Conservation (phyloP, 2,329 filamentous ascomycete genomes). For the Fusarium sp. region DNA sequence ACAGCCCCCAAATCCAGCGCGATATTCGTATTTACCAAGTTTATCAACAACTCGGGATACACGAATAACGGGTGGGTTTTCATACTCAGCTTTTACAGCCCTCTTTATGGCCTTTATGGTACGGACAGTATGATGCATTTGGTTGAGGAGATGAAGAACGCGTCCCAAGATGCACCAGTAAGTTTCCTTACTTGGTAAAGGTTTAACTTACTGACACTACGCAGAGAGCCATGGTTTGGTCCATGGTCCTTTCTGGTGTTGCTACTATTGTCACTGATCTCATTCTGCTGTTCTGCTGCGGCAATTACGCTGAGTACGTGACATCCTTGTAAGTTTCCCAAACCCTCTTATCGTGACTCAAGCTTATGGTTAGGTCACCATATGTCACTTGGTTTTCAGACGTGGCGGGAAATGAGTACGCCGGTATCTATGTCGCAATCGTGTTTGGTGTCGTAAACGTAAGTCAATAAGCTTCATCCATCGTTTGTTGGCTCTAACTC, state of each 20-base stretch:
- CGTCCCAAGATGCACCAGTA: slow-evolving; percentile 15
- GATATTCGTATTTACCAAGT: slow-evolving; percentile 11
- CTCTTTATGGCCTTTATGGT: slow-evolving; percentile 13
- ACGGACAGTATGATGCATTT: slow-evolving; percentile 27
- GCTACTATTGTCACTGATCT: slow-evolving; percentile 15
- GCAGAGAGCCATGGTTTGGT: slow-evolving; percentile 26
- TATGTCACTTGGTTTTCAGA: slow-evolving; percentile 23
- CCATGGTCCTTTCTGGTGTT: slow-evolving; percentile 15
- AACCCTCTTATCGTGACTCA: fast-evolving
- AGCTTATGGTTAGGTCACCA: background rate
- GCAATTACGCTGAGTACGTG: slow-evolving; percentile 6
- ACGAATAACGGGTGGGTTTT: slow-evolving; percentile 11
- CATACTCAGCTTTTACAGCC: slow-evolving; percentile 15
- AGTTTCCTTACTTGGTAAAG: fast-evolving
- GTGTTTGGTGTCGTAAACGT: slow-evolving; percentile 11
- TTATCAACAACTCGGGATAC: slow-evolving; percentile 26
- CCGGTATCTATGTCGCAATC: slow-evolving; percentile 7
- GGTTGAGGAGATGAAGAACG: slow-evolving; percentile 29
- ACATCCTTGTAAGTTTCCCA: background rate
- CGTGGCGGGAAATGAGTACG: background rate
- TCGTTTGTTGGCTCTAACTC: no score
- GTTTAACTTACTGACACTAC: background rate
- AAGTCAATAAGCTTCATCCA: background rate
- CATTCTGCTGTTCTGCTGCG: slow-evolving; percentile 6
- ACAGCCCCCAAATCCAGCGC: slow-evolving; percentile 5